Evolutionary conservation across 129 eudicot species (phyloP).

Genomic region (Oenanthe sinensis): DNA sequence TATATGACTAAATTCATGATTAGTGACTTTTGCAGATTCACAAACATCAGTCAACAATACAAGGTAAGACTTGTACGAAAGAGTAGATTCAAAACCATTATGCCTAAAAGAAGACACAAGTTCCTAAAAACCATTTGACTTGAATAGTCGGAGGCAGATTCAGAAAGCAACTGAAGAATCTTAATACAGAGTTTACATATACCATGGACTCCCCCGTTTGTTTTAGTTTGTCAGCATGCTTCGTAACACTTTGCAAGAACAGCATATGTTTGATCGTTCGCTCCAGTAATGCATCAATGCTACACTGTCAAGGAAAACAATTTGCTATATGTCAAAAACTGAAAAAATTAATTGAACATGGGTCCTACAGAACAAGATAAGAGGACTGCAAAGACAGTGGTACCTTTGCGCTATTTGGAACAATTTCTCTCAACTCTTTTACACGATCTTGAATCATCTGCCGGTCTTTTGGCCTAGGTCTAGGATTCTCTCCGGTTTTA

Average conservation of each 20-base stretch:
- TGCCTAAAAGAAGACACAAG: background rate
- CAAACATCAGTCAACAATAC: background rate
- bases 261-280: slow-evolving; percentile 97
- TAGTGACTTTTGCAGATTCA: background rate
- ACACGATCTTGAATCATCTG: slow-evolving; percentile 99
- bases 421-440: slow-evolving; percentile 80
- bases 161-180: background rate
- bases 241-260: slow-evolving; percentile 86
- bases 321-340: background rate
- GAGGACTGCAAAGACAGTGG: background rate
- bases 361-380: background rate
- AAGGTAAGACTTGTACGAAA: background rate
- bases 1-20: background rate
- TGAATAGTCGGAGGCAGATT: background rate
- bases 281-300: slow-evolving; percentile 89
- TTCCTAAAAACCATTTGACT: background rate
- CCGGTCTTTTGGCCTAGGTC: slow-evolving; percentile 98
- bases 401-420: slow-evolving; percentile 91
- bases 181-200: background rate
- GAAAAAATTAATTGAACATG: background rate
- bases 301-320: slow-evolving; percentile 53
- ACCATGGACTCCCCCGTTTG: slow-evolving; percentile 79
- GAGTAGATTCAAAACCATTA: background rate
- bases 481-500: slow-evolving; percentile 89
- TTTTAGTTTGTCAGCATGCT: slow-evolving; percentile 89